Conservation (phyloP, 768 basidiomycete species). For the Terana coerulea region DNA sequence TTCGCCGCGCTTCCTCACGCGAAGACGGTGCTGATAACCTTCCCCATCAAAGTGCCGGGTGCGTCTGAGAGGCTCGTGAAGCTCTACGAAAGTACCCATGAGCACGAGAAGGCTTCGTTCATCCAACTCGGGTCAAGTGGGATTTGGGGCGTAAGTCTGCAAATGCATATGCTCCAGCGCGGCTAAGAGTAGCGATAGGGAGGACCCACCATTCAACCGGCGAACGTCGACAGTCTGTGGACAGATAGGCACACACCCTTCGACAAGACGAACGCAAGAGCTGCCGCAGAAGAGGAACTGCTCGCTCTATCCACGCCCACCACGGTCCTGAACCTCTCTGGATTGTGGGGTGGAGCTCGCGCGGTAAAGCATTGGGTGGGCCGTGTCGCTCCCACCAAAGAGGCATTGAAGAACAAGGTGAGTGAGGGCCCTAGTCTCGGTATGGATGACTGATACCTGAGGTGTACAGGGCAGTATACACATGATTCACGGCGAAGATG, state of each 20-base stretch:
- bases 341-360: constrained; percentile 59
- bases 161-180: background rate
- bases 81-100: constrained; percentile 39
- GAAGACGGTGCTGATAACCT: constrained; percentile 51
- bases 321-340: constrained; percentile 58
- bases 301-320: constrained; percentile 40
- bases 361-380: constrained; percentile 47
- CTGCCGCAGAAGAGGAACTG: constrained; percentile 52
- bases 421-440: constrained; percentile 1
- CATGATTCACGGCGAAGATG: constrained; percentile 58
- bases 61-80: constrained; percentile 44
- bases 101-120: constrained; percentile 32
- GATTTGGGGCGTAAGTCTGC: constrained; percentile 53
- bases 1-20: constrained; percentile 50
- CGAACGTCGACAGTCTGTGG: constrained; percentile 31
- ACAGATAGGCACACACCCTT: constrained; percentile 50
- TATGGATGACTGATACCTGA: background rate
- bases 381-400: constrained; percentile 53
- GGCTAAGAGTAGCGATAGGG: constrained; percentile 16
- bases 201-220: constrained; percentile 21
- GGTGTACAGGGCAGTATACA: constrained; percentile 53
- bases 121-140: constrained; percentile 60
- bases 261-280: constrained; percentile 37
- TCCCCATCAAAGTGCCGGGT: constrained; percentile 46
- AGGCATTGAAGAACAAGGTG: constrained; percentile 47